Evolutionary conservation across 805 yeast species (phyloP), one percentile per base, ranked within the genome.

Genomic region (Suhomyces tanzawaensis): DNA sequence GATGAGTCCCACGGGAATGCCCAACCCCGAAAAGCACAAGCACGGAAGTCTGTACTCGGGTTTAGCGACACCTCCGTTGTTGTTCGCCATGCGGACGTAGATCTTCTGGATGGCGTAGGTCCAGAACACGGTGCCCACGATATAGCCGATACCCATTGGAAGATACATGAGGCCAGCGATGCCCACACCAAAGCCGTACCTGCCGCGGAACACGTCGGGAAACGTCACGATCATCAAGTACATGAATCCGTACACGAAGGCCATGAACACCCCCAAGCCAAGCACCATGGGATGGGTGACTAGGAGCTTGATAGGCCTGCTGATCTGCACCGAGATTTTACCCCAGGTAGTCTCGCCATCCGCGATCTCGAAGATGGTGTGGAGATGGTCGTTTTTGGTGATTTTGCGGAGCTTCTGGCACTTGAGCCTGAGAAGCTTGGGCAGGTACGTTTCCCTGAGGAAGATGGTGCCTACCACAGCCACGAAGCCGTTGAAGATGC

Each of bases 221-320:
- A 64, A 66, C 2, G 71, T 60, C 7, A 64, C 64, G 31, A 66
- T 56, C 69, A 66, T 62, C 40, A 66, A 46, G 45, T 66, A 66
- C 61, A 66, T 55, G 41, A 66, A 64, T n/a, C 69, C 70, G 41
- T 66, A 66, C 8, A 60, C 57, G 46, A 66, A 62, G 2, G 71
- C 71, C 69, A 66, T 62, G 44, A 63, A 66, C 11, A 68, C 55
- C 1, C 72, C 71, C 37, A 66, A 52, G 0, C 71, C 71, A 25
- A 63, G 46, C 11, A 66, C 53, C 64, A 66, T 63, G 2, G 71
- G 70, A 41, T 66, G 63, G 14, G 59, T 52, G 40, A 51, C 48
- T 8, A 66, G 50, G 17, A 66, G 52, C 18, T 57, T 55, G 15
- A 66, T 25, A 4, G 72, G 71, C 29, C 71, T 46, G 14, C 55